Conservation (phyloP, 108 stramenopile species). For the Pseudonitzschia delicatissima region DNA sequence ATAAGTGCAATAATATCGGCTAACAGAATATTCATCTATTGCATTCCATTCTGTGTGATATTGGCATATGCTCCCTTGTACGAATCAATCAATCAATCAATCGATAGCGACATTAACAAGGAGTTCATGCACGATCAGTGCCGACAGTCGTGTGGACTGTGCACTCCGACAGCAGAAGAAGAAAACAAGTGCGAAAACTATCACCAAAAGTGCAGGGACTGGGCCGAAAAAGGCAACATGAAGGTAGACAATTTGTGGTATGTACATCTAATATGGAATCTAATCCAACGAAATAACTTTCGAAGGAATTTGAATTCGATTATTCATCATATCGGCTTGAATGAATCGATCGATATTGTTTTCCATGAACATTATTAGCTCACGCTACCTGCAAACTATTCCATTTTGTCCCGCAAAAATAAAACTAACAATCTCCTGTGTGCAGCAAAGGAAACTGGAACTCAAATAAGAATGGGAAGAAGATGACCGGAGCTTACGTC, state of each 20-base stretch:
- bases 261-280: not conserved
- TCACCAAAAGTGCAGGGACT: constrained; percentile 8
- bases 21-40: not conserved
- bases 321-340: not conserved
- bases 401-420: not conserved
- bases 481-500: constrained; percentile 14
- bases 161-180: not conserved
- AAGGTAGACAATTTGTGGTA: constrained; percentile 19
- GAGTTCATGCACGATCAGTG: constrained; percentile 22
- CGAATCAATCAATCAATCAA: constrained; percentile 3
- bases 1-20: not conserved
- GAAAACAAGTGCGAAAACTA: constrained; percentile 7
- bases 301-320: not conserved
- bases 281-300: not conserved
- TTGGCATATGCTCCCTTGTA: too few relatives aligned
- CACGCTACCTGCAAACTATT: not conserved
- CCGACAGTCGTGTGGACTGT: constrained; percentile 17
- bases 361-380: not conserved
- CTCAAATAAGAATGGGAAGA: constrained; percentile 9
- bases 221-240: constrained; percentile 16
- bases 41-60: not conserved
- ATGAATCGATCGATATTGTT: not conserved
- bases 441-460: constrained; percentile 23
- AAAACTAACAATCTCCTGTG: not conserved
- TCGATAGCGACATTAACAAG: constrained; percentile 14